Evolutionary conservation across 306 rosid species (phyloP), one percentile per base, ranked within the genome.

Genomic region (Cucurbita argyrosperma): DNA sequence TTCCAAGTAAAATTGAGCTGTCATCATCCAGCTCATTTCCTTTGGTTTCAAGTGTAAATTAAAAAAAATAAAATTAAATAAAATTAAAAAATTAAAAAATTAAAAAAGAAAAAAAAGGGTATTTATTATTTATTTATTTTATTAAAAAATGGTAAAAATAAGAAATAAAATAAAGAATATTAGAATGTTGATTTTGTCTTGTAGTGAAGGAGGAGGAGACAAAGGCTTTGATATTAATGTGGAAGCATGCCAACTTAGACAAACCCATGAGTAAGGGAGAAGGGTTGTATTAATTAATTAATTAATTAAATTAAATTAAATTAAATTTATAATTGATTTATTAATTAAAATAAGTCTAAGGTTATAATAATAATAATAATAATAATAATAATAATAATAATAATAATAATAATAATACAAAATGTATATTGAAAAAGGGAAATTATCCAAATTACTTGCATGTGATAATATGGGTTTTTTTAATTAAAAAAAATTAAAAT

Each of bases 21-120:
- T 70, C 60, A 88, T 85, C 72, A 84, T 90, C 87, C 97, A 95
- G 99, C 97, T 91, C 90, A 91, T 80, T 64, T 83, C 81, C 91
- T 79, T 94, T 87, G 87, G 88, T 89, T 83, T 79, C 71, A 82
- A 69, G 84, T 74, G 87, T 83, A 71, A 81, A 75, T 80, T 84
- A 78, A 75, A 89, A 12, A n/a, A 12, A 71, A 49, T 9, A 78
- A 76, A 89, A n/a, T n/a, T 10, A 14, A 10, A 26, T 26, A 26
- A 26, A 53, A 51, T 75, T n/a, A n/a, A n/a, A n/a, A n/a, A n/a
- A n/a, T 21, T 21, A 76, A 89, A 21, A 10, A 71, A 58, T 13
- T 0, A 13, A 40, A 50, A 50, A 13, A 14, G 79, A 86, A 58
- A 76, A 39, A 74, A n/a, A 23, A 11, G 10, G 56, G 81, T 1